A percentile compares a stretch with the other conserved stretches of the same genome.
phyloP scores from a whole-genome alignment of 257 asterid species.

The Gardenia jasminoides region DNA sequence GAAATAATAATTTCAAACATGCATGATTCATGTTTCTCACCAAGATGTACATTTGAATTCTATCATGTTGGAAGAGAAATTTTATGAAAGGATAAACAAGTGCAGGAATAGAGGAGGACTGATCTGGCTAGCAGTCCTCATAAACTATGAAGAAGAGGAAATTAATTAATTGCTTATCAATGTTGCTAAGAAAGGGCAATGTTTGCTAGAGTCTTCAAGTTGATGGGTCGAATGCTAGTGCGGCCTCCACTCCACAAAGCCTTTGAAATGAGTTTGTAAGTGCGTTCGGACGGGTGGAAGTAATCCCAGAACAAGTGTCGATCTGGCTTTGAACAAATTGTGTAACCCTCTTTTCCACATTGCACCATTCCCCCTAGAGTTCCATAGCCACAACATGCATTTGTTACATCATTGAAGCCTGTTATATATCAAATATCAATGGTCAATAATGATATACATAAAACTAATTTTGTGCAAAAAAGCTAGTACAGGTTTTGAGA shows the following conservation, averaged over 20 bases:
- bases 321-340: conserved; percentile 43
- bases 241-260: conserved; percentile 58
- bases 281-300: conserved; percentile 65
- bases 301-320: conserved; percentile 63
- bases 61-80: not conserved
- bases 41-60: not conserved
- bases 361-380: conserved; percentile 55
- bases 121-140: too few relatives aligned
- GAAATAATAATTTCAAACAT: too few relatives aligned
- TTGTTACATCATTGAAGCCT: conserved; percentile 53
- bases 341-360: conserved; percentile 69
- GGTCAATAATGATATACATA: not conserved
- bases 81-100: not conserved
- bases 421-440: not conserved
- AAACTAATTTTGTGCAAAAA: not conserved
- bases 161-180: too few relatives aligned
- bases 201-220: conserved; percentile 47
- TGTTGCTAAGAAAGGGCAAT: conserved; percentile 13
- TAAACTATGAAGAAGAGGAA: not conserved
- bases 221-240: conserved; percentile 47
- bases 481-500: too few relatives aligned
- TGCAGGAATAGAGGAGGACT: too few relatives aligned
- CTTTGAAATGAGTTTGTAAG: conserved; percentile 58
- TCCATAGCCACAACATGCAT: conserved; percentile 76
- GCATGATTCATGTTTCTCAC: too few relatives aligned